Evolutionary conservation across 306 rosid species (phyloP).

Genomic region (Rosa multiflora): DNA sequence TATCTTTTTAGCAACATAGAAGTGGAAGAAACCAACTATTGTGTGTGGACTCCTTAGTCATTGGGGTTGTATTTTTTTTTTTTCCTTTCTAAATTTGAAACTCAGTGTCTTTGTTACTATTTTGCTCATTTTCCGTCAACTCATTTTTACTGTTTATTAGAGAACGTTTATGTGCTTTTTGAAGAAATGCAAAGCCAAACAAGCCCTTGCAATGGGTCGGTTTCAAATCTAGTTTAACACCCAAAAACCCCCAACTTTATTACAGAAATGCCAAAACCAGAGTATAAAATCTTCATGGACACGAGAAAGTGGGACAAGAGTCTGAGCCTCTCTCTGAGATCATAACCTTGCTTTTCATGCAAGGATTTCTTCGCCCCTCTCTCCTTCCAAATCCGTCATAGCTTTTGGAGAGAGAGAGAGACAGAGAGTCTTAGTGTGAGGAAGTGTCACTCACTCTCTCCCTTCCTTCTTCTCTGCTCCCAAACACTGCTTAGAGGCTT

Average conservation of each 20-base stretch:
- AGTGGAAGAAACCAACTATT: no score
- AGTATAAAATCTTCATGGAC: neutral
- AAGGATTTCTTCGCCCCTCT: constrained; percentile 16
- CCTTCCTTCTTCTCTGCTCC: neutral
- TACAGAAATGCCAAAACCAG: constrained; percentile 10
- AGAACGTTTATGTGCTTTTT: no score
- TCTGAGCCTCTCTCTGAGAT: neutral
- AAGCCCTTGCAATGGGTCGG: neutral
- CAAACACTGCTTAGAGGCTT: neutral
- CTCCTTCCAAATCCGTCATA: constrained; percentile 18
- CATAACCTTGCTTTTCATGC: constrained; percentile 30
- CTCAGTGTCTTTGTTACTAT: no score
- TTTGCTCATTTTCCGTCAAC: no score
- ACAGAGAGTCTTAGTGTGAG: no score
- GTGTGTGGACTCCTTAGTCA: no score
- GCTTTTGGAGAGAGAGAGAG: neutral
- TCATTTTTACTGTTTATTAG: no score
- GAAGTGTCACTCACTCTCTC: neutral
- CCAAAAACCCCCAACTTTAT: neutral
- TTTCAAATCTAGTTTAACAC: neutral
- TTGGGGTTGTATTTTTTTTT: no score
- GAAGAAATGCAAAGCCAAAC: neutral
- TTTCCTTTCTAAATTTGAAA: no score
- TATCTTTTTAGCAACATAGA: no score
- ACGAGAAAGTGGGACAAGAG: constrained; percentile 9